Conservation (phyloP, 2,329 filamentous ascomycete species). For the Scleromitrula shiraiana region DNA sequence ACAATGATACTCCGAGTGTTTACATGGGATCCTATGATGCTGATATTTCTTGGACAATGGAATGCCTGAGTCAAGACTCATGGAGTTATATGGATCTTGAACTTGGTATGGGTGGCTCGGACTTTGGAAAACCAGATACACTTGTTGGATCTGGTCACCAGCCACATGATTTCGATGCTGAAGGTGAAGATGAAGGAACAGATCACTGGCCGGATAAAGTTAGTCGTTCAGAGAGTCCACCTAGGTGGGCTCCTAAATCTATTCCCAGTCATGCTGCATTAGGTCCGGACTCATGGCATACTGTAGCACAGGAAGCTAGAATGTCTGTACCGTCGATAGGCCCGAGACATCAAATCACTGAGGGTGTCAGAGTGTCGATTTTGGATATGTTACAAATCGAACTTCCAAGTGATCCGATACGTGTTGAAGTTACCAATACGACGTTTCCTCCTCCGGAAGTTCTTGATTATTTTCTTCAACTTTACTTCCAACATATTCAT, state of each 20-base stretch:
- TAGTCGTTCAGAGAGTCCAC: constrained; percentile 10
- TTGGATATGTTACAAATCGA: constrained; percentile 11
- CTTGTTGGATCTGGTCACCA: not conserved
- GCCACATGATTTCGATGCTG: constrained; percentile 16
- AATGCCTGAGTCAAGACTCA: constrained; percentile 13
- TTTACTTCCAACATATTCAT: constrained; percentile 25
- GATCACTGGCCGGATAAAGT: constrained; percentile 26
- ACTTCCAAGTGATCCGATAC: constrained; percentile 4
- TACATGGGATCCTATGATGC: constrained; percentile 27
- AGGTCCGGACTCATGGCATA: constrained; percentile 23
- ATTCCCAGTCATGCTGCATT: constrained; percentile 20
- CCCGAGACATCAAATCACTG: constrained; percentile 18
- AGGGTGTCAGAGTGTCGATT: constrained; percentile 15
- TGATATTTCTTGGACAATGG: constrained; percentile 26
- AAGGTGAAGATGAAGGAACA: constrained; percentile 23
- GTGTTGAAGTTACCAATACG: constrained; percentile 17
- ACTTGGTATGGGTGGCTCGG: not conserved
- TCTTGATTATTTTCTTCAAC: constrained; percentile 24
- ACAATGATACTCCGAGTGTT: constrained; percentile 16
- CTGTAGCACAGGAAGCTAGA: constrained; percentile 22
- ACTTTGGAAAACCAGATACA: not conserved
- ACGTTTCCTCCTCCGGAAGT: constrained; percentile 24
- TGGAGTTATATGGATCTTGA: constrained; percentile 6
- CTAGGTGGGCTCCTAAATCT: constrained; percentile 11
- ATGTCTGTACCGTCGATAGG: constrained; percentile 11